Evolutionary conservation across 108 stramenopile species (phyloP).

Genomic region (Skeletonema tropicum): DNA sequence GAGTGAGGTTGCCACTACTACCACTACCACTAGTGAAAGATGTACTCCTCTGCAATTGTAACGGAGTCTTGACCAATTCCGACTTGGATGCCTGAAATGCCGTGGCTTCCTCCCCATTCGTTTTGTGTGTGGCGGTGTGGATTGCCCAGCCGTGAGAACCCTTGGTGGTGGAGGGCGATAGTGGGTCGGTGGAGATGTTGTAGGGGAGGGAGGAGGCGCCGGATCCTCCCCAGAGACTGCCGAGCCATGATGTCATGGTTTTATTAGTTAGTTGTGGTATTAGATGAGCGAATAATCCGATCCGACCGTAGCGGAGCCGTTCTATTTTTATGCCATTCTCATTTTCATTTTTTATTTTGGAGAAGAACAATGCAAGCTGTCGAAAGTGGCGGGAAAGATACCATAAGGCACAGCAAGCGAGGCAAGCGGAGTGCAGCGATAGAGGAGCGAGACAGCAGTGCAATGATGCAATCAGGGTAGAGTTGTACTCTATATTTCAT

Average conservation of each 20-base stretch:
- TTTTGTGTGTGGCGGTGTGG: slow-evolving; percentile 70
- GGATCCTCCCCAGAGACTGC: slow-evolving; percentile 66
- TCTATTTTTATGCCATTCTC: no score
- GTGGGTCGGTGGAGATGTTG: slow-evolving; percentile 65
- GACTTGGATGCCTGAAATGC: slow-evolving; percentile 83
- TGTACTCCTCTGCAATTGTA: slow-evolving; percentile 12
- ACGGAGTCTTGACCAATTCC: slow-evolving; percentile 55
- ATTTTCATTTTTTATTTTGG: no score
- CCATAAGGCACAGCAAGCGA: no score
- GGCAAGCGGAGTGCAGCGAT: no score
- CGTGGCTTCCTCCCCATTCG: slow-evolving; percentile 53
- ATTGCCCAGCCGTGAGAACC: slow-evolving; percentile 74
- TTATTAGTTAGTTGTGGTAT: neutral
- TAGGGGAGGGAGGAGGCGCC: slow-evolving; percentile 73
- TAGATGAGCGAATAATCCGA: no score
- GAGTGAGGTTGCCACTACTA: slow-evolving; percentile 21
- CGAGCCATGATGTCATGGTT: slow-evolving; percentile 44
- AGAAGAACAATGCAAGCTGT: no score
- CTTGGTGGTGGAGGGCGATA: slow-evolving; percentile 51
- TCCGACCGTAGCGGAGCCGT: no score
- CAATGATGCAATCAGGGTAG: no score
- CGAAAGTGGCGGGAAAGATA: no score
- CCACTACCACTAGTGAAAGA: neutral
- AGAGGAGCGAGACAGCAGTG: no score
- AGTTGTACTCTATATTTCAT: no score